These are phyloP conservation scores for Niebla homalea DNA, from an alignment of 495 filamentous ascomycete genomes.

Conservation along the genomic window DNA sequence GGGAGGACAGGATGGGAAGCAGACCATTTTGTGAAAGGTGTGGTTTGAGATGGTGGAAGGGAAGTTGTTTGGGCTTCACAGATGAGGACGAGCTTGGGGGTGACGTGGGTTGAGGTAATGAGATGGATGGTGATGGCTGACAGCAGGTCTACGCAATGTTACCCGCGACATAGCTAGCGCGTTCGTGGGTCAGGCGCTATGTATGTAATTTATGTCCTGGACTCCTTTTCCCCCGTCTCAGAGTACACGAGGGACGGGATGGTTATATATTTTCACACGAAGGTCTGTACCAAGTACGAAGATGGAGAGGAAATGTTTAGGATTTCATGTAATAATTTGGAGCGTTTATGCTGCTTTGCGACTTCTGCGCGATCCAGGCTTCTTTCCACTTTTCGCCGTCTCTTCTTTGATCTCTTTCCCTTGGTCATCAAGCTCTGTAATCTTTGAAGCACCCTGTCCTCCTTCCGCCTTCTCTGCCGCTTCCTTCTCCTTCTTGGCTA, in stretches of 20 bases:
- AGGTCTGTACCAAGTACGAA: no score
- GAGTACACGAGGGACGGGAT: no score
- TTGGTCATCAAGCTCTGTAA: neutral
- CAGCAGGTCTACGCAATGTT: no score
- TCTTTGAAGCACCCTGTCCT: constrained; percentile 13
- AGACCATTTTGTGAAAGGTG: no score
- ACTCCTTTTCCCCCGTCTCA: no score
- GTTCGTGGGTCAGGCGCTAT: no score
- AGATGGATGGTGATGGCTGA: no score
- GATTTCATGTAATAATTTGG: neutral
- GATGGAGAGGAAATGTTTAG: neutral
- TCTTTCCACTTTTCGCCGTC: constrained; percentile 16
- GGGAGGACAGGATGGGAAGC: constrained; percentile 42
- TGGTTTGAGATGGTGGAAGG: constrained; percentile 5
- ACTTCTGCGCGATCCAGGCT: constrained; percentile 31
- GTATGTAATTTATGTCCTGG: no score
- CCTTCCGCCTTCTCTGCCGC: constrained; percentile 22
- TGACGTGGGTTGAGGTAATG: no score
- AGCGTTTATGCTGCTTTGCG: constrained; percentile 22
- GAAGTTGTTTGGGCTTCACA: neutral
- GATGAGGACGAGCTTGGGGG: no score
- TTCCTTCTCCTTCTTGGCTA: constrained; percentile 55
- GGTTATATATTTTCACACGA: no score
- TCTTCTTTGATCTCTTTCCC: neutral
- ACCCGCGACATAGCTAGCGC: no score